Percentiles rank a stretch among this genome's conserved stretches.
phyloP scores from a whole-genome alignment of 106 monocot species.

The Agapanthus africanus region DNA sequence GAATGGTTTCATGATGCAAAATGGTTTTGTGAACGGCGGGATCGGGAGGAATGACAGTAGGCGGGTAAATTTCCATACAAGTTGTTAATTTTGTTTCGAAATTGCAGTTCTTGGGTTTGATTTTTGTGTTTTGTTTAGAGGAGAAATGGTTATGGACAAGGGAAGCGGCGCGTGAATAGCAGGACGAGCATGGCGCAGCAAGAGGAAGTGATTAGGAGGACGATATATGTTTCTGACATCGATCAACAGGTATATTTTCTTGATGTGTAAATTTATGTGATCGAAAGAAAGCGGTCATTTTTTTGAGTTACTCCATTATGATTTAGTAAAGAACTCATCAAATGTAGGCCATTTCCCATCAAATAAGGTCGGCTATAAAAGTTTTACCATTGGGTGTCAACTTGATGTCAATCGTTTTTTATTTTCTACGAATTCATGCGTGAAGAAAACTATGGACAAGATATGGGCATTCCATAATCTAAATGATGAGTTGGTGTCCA shows the following conservation, averaged over 20 bases:
- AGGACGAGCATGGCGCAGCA: slow-evolving; percentile 78
- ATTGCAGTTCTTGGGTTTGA: not conserved
- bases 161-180: slow-evolving; percentile 56
- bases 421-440: too few species aligned
- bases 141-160: slow-evolving; percentile 47
- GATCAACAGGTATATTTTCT: slow-evolving; percentile 72
- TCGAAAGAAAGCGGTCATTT: too few species aligned
- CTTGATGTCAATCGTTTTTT: too few species aligned
- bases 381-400: too few species aligned
- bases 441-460: too few species aligned
- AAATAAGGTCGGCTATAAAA: too few species aligned
- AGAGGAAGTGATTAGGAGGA: slow-evolving; percentile 77
- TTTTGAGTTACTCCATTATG: too few species aligned
- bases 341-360: too few species aligned
- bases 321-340: too few species aligned
- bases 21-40: slow-evolving; percentile 9
- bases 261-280: not conserved
- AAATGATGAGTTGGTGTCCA: too few species aligned
- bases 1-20: not conserved
- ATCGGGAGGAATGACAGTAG: slow-evolving; percentile 5
- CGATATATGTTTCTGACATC: slow-evolving; percentile 93
- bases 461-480: too few species aligned
- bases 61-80: slow-evolving; percentile 10
- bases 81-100: not conserved
- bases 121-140: slow-evolving; percentile 22